Conservation (phyloP, 805 yeast genomes). For the Barnettozyma californica region DNA sequence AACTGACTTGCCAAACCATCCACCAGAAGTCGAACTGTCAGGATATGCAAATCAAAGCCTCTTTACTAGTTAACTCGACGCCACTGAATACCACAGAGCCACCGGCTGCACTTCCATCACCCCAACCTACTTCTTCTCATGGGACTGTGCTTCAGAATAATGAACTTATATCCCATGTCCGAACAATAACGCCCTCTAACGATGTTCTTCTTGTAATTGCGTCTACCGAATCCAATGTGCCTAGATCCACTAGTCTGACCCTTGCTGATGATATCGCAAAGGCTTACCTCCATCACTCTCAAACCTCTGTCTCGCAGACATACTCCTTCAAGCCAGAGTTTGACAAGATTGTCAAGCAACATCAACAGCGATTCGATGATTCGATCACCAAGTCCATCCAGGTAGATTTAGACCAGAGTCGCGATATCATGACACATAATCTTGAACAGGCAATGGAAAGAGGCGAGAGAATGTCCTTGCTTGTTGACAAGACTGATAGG, state of each 20-base stretch:
- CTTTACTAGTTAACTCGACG: neutral
- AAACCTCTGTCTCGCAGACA: neutral
- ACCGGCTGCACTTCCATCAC: neutral
- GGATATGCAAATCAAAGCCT: neutral
- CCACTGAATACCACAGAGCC: neutral
- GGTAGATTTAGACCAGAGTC: neutral
- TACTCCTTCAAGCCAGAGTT: neutral
- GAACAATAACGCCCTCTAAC: neutral
- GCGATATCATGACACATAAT: conserved; percentile 49
- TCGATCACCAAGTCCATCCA: neutral
- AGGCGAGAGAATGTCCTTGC: conserved; percentile 50
- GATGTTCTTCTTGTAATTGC: neutral
- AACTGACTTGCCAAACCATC: too few species aligned
- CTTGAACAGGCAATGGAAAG: conserved; percentile 53
- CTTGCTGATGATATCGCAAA: neutral
- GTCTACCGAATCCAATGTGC: neutral
- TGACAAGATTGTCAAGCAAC: neutral
- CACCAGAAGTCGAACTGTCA: neutral
- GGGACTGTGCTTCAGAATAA: neutral
- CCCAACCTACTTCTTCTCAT: neutral
- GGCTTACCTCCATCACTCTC: neutral
- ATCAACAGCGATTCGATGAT: neutral
- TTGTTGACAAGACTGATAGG: conserved; percentile 59
- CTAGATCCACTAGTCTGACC: neutral
- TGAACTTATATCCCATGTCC: neutral